These are phyloP conservation scores for Phragmites australis DNA, from an alignment of 176 grass and related monocot species.

Conservation along the genomic window DNA sequence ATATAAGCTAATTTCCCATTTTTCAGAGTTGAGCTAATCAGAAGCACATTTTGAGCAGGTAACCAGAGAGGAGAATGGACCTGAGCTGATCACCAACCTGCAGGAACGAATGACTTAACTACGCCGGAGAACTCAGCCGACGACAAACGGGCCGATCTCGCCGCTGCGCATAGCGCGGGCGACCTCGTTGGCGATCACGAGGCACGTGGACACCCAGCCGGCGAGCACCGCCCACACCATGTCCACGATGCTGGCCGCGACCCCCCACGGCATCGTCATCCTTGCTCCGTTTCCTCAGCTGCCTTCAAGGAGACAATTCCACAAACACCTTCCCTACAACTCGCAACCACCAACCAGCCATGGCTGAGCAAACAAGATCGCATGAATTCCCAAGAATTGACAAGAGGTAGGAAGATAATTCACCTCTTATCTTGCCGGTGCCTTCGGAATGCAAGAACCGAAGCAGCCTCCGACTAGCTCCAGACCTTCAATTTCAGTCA, in stretches of 20 bases:
- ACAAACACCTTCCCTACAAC: conserved; percentile 27
- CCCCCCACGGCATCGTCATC: conserved; percentile 57
- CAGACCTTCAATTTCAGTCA: background rate
- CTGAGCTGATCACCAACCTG: conserved; percentile 29
- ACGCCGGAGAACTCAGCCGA: conserved; percentile 44
- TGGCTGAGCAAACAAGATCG: background rate
- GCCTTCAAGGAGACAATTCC: conserved; percentile 28
- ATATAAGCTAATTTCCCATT: background rate
- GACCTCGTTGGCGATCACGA: conserved; percentile 71
- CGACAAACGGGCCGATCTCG: conserved; percentile 61
- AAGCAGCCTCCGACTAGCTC: background rate
- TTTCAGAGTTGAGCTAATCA: background rate
- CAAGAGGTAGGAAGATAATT: background rate
- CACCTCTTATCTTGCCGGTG: background rate
- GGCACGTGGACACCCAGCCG: conserved; percentile 68
- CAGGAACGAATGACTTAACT: background rate
- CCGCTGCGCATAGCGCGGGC: conserved; percentile 57
- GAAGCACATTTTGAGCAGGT: background rate
- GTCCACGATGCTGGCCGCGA: conserved; percentile 52
- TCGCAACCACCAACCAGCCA: background rate
- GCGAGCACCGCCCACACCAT: conserved; percentile 67
- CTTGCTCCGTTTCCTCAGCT: background rate
- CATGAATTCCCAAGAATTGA: background rate
- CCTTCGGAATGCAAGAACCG: conserved; percentile 7
- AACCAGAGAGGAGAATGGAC: background rate